phyloP scores from a whole-genome alignment of 441 rosid species.

The Rhodomyrtus psidioides region DNA sequence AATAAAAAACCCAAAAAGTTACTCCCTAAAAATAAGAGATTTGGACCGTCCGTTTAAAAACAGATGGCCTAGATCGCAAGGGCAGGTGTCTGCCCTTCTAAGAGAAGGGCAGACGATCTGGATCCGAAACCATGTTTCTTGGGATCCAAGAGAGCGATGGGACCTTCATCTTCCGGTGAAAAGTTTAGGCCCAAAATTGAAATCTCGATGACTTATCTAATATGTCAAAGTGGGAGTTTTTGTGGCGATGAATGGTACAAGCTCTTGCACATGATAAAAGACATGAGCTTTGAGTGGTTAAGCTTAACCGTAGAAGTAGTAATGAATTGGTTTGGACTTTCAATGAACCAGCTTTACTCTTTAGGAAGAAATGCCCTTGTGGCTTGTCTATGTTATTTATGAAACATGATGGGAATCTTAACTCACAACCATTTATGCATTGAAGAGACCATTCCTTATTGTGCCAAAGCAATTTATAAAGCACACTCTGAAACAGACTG shows the following conservation, averaged over 20 bases:
- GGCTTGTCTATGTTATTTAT: background rate
- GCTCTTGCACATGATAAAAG: background rate
- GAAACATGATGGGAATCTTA: background rate
- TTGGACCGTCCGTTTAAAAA: too few species aligned
- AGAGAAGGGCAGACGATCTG: too few species aligned
- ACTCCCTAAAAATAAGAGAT: too few species aligned
- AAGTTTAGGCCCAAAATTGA: background rate
- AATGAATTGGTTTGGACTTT: background rate
- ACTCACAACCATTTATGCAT: background rate
- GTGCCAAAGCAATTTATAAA: background rate
- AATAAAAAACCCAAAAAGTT: too few species aligned
- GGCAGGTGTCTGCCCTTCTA: too few species aligned
- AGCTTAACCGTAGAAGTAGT: background rate
- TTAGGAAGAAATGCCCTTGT: background rate
- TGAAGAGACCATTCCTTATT: background rate
- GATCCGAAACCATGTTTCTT: background rate
- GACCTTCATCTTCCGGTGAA: background rate
- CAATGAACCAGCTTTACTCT: background rate
- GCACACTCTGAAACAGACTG: background rate
- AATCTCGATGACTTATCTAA: background rate
- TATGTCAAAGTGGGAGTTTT: background rate
- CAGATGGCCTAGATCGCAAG: too few species aligned
- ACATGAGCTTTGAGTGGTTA: background rate
- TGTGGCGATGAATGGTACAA: background rate
- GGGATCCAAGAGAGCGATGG: background rate